phyloP scores from a whole-genome alignment of 768 basidiomycete species.

The Leucosporidium scottii region DNA sequence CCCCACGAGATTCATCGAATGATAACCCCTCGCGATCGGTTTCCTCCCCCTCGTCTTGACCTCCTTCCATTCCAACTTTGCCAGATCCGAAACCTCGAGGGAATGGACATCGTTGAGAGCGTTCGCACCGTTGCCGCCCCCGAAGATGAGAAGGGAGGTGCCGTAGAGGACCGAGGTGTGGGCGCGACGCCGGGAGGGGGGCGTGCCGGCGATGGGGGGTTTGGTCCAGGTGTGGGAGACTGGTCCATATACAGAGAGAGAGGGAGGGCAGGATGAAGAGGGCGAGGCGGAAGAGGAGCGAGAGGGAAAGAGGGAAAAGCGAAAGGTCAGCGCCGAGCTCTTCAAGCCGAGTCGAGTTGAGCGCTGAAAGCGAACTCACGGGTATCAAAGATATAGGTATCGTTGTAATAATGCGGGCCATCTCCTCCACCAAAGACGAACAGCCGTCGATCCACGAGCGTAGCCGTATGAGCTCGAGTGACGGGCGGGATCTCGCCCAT shows the following conservation, averaged over 20 bases:
- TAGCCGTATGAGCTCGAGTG: slow-evolving; percentile 80
- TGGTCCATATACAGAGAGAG: slow-evolving; percentile 18
- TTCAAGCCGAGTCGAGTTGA: neutral
- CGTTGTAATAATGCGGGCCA: slow-evolving; percentile 71
- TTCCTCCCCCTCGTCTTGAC: slow-evolving; percentile 38
- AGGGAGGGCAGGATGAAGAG: neutral
- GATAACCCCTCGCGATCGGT: slow-evolving; percentile 66
- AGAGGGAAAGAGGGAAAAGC: neutral
- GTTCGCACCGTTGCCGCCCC: slow-evolving; percentile 86
- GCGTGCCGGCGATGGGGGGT: slow-evolving; percentile 35
- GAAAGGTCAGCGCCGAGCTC: neutral
- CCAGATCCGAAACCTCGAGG: slow-evolving; percentile 49
- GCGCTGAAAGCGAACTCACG: slow-evolving; percentile 43
- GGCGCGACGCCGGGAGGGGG: slow-evolving; percentile 66
- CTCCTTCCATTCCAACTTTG: slow-evolving; percentile 32
- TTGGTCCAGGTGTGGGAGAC: slow-evolving; percentile 41
- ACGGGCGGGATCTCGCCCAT: slow-evolving; percentile 73
- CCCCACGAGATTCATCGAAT: slow-evolving; percentile 70
- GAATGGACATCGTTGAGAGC: slow-evolving; percentile 88
- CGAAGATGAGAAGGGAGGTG: slow-evolving; percentile 74
- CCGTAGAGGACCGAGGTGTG: slow-evolving; percentile 74
- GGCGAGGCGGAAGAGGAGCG: too few relatives aligned
- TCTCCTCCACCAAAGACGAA: slow-evolving; percentile 83
- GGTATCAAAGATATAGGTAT: slow-evolving; percentile 76
- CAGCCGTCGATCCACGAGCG: slow-evolving; percentile 69